Evolutionary conservation across 2,329 filamentous ascomycete species (phyloP).

Genomic region (Dothiorella sarmentorum): DNA sequence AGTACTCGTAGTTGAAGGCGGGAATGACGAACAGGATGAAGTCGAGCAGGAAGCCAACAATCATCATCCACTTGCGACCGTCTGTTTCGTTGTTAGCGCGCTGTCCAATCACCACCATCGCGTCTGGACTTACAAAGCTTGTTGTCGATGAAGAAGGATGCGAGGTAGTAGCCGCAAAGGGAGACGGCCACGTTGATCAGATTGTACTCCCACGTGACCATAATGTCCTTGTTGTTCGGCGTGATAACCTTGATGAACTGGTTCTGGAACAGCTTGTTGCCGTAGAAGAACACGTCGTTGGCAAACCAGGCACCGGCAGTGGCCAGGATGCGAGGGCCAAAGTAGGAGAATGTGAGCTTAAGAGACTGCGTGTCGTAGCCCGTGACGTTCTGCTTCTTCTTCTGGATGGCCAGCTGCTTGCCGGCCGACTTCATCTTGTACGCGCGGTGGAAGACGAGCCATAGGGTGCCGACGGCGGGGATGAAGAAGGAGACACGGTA

Average conservation of each 20-base stretch:
- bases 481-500: conserved; percentile 92
- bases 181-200: conserved; percentile 86
- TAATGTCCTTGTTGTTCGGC: conserved; percentile 63
- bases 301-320: conserved; percentile 90
- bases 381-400: conserved; percentile 82
- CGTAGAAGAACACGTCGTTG: conserved; percentile 99
- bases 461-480: conserved; percentile 83
- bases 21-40: conserved; percentile 93
- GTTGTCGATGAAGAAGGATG: conserved; percentile 87
- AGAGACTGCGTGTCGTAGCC: conserved; percentile 90
- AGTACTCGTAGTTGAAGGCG: conserved; percentile 84
- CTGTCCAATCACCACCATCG: not conserved
- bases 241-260: conserved; percentile 85
- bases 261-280: conserved; percentile 95
- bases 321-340: conserved; percentile 80
- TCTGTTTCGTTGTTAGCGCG: conserved; percentile 37
- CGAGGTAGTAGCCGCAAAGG: conserved; percentile 83
- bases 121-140: conserved; percentile 60
- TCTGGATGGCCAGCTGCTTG: conserved; percentile 75
- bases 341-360: conserved; percentile 72
- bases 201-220: conserved; percentile 90
- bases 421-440: conserved; percentile 91
- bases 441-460: conserved; percentile 93
- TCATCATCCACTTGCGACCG: conserved; percentile 94
- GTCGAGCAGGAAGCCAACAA: conserved; percentile 85